These are phyloP conservation scores for Sclerotinia sclerotiorum DNA, from an alignment of 2,329 filamentous ascomycete genomes.

Conservation along the genomic window DNA sequence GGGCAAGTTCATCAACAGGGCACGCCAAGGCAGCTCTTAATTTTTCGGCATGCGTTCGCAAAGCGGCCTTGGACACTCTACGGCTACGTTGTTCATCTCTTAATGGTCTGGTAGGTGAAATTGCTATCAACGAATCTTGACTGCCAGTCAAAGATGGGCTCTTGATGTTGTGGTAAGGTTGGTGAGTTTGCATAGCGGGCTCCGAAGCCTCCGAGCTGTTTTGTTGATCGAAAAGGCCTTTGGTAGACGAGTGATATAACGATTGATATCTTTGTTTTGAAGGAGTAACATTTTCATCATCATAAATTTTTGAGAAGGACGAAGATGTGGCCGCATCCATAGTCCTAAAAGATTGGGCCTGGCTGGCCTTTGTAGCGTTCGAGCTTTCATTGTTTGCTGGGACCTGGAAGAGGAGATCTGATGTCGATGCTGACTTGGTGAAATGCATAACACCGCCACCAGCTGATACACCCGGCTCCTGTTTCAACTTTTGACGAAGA, in stretches of 20 bases:
- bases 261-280: not conserved
- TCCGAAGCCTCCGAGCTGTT: not conserved
- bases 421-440: not conserved
- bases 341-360: not conserved
- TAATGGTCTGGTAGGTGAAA: not conserved
- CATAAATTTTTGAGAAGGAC: not conserved
- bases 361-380: not conserved
- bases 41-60: slow-evolving; percentile 10
- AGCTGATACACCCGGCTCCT: not conserved
- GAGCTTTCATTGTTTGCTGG: not conserved
- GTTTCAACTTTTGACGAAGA: not conserved
- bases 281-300: too few relatives aligned
- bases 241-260: not conserved
- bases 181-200: not conserved
- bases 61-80: not conserved
- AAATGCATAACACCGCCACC: not conserved
- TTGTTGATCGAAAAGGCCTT: slow-evolving; percentile 6
- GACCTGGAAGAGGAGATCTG: not conserved
- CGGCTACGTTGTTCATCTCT: not conserved
- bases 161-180: not conserved
- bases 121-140: slow-evolving; percentile 12
- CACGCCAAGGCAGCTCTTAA: slow-evolving; percentile 16
- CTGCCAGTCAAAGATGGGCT: slow-evolving; percentile 7
- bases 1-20: slow-evolving; percentile 3
- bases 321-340: not conserved